phyloP scores from a whole-genome alignment of 345 rosid genomes.

The Melaleuca alternifolia region DNA sequence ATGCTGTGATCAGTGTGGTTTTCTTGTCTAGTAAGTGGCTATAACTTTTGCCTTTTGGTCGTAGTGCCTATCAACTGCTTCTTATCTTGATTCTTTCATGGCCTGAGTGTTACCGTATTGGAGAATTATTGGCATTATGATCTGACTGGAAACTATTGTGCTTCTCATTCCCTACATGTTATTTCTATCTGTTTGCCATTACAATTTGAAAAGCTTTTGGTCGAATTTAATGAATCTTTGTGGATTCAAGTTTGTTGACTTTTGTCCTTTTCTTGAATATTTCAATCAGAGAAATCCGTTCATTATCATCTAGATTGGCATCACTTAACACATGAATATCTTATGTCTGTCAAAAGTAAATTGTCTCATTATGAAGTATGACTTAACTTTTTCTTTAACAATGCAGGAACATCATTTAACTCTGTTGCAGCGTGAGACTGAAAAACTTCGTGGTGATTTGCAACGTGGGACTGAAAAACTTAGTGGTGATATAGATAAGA shows the following conservation, averaged over 20 bases:
- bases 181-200: neutral
- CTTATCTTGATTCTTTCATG: neutral
- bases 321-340: neutral
- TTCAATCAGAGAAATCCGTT: neutral
- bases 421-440: constrained; percentile 75
- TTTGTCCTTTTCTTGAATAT: neutral
- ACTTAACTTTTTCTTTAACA: neutral
- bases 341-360: neutral
- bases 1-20: neutral
- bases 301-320: neutral
- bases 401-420: constrained; percentile 80
- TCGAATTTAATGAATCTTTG: neutral
- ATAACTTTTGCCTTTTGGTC: neutral
- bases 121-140: neutral
- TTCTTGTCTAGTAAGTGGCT: neutral
- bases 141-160: neutral
- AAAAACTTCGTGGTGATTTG: constrained; percentile 56
- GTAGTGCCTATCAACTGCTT: neutral
- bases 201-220: neutral
- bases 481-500: constrained; percentile 82
- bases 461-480: too few species aligned
- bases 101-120: neutral
- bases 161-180: neutral
- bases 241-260: neutral
- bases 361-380: neutral